phyloP scores from a whole-genome alignment of 179 eudicot genomes.

The Sideroxylon spinosum region DNA sequence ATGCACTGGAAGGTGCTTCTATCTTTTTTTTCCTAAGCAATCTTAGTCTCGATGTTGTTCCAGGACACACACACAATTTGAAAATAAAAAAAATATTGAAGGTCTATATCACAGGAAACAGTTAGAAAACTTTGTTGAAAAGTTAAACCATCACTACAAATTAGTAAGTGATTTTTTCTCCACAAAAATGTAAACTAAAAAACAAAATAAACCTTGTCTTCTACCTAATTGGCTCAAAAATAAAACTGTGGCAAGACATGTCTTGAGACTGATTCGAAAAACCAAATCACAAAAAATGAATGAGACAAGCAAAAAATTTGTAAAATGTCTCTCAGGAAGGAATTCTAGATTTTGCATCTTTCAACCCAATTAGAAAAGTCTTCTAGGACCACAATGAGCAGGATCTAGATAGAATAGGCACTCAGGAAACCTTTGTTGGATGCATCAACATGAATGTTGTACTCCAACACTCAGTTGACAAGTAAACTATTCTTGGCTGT shows the following conservation, averaged over 20 bases:
- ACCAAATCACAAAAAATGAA: not conserved
- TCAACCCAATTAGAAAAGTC: not conserved
- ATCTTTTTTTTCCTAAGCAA: not conserved
- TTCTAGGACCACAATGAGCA: not conserved
- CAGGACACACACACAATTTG: not conserved
- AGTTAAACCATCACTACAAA: not conserved
- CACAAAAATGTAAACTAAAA: not conserved
- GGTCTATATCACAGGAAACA: not conserved
- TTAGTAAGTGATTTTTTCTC: not conserved
- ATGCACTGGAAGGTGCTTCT: not conserved
- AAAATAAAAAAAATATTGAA: not conserved
- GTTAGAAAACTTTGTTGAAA: not conserved
- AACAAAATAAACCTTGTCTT: not conserved
- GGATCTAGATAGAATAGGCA: not conserved
- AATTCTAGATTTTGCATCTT: not conserved
- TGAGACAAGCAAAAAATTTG: not conserved
- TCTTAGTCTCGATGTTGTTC: not conserved
- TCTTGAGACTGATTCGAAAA: not conserved
- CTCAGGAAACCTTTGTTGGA: not conserved
- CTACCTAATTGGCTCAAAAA: not conserved
- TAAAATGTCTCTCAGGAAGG: not conserved
- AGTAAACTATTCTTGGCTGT: not conserved
- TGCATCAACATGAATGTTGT: not conserved
- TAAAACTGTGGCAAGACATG: not conserved
- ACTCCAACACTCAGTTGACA: not conserved